Evolutionary conservation across 495 filamentous ascomycete species (phyloP).

Genomic region (Podospora bellae-mahoneyi): DNA sequence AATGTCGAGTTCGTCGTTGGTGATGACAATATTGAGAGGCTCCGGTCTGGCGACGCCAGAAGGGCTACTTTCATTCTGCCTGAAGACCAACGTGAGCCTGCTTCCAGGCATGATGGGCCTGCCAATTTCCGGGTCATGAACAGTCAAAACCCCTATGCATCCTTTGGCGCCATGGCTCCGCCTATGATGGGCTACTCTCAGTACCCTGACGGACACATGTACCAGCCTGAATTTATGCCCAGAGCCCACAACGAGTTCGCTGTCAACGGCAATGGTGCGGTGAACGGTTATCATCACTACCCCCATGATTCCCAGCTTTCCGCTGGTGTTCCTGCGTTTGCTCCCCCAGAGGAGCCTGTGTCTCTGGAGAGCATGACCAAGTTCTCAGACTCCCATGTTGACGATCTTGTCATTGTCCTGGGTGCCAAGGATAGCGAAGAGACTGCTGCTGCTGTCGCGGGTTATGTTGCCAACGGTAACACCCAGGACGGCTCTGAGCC

Average conservation of each 20-base stretch:
- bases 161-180: conserved; percentile 13
- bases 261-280: conserved; percentile 41
- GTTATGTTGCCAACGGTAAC: conserved; percentile 13
- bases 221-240: conserved; percentile 33
- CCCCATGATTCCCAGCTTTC: conserved; percentile 59
- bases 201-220: conserved; percentile 28
- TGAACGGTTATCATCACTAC: conserved; percentile 42
- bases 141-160: neutral
- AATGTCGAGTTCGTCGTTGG: conserved; percentile 66
- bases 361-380: conserved; percentile 46
- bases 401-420: conserved; percentile 36
- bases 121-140: conserved; percentile 9
- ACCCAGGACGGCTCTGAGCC: neutral
- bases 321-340: conserved; percentile 72
- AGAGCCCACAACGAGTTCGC: conserved; percentile 32
- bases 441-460: conserved; percentile 19
- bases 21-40: conserved; percentile 69
- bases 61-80: conserved; percentile 82
- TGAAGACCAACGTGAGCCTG: conserved; percentile 45
- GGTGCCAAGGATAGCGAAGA: conserved; percentile 20
- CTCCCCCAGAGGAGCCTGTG: conserved; percentile 50
- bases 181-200: conserved; percentile 15
- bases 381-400: conserved; percentile 55
- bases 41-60: conserved; percentile 66
- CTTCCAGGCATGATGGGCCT: conserved; percentile 44